Base-by-base conservation (phyloP, 148 eudicot genomes). In the Oxyria digyna region DNA sequence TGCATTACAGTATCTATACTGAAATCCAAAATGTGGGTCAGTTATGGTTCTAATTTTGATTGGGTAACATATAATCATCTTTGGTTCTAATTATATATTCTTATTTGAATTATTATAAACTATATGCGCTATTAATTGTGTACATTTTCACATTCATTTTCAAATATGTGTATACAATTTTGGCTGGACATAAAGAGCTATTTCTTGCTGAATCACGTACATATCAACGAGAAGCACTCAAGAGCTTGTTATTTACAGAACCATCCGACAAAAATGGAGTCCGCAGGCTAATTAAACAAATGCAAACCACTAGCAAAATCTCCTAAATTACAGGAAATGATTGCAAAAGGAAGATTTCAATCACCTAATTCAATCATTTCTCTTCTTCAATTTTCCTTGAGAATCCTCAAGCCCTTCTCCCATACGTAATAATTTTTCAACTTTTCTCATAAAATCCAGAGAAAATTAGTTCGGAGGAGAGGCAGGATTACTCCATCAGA, bases 191-290 rank as follows among this genome's bases (percentile, higher is more conserved):
- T n/a, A n/a, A n/a, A n/a, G n/a, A n/a, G n/a, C n/a, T n/a, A n/a
- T n/a, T n/a, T n/a, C n/a, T n/a, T 38, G 41, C 3, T 38, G 4
- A 38, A 1, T 4, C 41, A 38, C 41, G 41, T 38, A 38, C 4
- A 38, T 38, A 7, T 38, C 6, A 43, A 43, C 48, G 48, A 43
- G 48, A 43, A 43, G 48, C 48, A 43, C 48, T n/a, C 52, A 54
- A 12, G 62, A 59, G 38, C 38, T 59, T 59, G 37, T 57, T 31
- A 59, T 27, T 59, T 59, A 26, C 20, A 59, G 31, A 59, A 13
- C 20, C 65, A 59, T 15, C 65, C 65, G 65, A 59, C 37, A 59
- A 59, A 59, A 31, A 59, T 59, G 65, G 65, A 14, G 38, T 59
- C 37, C 65, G 65, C 37, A 59, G 38, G 37, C 18, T 31, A 59